Conservation (phyloP, 148 eudicot genomes). For the Pouteria glomerata region DNA sequence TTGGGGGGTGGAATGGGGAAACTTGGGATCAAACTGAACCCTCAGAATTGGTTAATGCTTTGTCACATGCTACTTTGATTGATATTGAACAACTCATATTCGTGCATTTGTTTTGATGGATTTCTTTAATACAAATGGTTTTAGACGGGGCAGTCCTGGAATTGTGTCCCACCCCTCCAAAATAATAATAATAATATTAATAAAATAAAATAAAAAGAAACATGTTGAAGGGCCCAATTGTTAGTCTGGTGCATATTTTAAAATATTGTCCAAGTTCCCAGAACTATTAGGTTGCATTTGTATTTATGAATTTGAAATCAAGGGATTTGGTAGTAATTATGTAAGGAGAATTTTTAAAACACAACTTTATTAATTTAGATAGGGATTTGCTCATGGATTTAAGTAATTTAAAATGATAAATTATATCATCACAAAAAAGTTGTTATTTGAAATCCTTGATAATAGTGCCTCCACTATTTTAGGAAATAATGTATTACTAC, state of each 20-base stretch:
- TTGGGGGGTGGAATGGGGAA: neutral
- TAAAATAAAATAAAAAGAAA: neutral
- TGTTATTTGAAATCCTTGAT: too few relatives aligned
- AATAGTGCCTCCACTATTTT: too few relatives aligned
- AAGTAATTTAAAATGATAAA: too few relatives aligned
- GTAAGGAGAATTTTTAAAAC: too few relatives aligned
- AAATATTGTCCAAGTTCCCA: neutral
- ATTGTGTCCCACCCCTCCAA: too few relatives aligned
- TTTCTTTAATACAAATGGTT: neutral
- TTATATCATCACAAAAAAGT: neutral
- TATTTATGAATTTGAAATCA: too few relatives aligned
- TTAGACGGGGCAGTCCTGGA: neutral
- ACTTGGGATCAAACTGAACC: neutral
- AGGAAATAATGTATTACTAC: too few relatives aligned
- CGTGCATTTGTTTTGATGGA: neutral
- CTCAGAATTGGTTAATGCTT: neutral
- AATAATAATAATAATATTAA: too few relatives aligned
- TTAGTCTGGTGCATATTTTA: neutral
- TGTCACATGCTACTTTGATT: neutral
- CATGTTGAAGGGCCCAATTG: neutral
- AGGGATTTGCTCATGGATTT: too few relatives aligned
- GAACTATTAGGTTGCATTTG: neutral
- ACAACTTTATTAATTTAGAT: too few relatives aligned
- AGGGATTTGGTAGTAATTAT: too few relatives aligned
- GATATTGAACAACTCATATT: neutral